These are phyloP conservation scores for Scedosporium dehoogii DNA, from an alignment of 2,329 filamentous ascomycete genomes.

Conservation along the genomic window DNA sequence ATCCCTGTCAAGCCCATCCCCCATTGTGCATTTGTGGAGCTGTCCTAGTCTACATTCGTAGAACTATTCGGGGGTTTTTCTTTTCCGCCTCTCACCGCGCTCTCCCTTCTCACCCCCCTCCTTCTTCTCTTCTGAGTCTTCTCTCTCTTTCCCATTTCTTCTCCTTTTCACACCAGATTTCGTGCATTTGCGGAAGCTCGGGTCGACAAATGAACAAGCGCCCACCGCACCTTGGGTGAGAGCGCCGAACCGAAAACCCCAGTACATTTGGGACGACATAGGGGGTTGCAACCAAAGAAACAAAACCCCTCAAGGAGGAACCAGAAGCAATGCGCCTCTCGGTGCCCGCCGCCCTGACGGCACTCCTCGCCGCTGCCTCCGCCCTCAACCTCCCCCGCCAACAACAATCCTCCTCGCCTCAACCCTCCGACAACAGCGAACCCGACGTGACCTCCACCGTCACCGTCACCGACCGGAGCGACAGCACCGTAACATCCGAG, in stretches of 20 bases:
- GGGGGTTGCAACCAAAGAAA: no score
- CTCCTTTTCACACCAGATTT: neutral
- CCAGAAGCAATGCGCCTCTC: neutral
- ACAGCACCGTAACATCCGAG: constrained; percentile 15
- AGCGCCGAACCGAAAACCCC: neutral
- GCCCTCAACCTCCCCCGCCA: constrained; percentile 1
- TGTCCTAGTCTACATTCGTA: neutral
- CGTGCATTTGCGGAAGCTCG: neutral
- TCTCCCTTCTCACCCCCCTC: neutral
- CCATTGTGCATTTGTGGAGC: neutral
- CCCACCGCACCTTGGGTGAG: no score
- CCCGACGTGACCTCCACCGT: constrained; percentile 12
- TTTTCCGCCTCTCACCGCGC: neutral
- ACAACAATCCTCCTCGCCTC: neutral
- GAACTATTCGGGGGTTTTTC: neutral
- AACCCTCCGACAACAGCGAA: neutral
- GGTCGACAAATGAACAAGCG: neutral
- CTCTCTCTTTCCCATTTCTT: neutral
- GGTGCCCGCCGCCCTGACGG: neutral
- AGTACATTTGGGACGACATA: no score
- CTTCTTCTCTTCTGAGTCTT: neutral
- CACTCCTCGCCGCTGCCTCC: neutral
- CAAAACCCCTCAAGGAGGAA: neutral
- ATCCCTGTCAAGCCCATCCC: neutral
- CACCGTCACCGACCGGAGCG: constrained; percentile 19